Conservation (phyloP, 257 asterid species). For the Plectranthus barbatus region DNA sequence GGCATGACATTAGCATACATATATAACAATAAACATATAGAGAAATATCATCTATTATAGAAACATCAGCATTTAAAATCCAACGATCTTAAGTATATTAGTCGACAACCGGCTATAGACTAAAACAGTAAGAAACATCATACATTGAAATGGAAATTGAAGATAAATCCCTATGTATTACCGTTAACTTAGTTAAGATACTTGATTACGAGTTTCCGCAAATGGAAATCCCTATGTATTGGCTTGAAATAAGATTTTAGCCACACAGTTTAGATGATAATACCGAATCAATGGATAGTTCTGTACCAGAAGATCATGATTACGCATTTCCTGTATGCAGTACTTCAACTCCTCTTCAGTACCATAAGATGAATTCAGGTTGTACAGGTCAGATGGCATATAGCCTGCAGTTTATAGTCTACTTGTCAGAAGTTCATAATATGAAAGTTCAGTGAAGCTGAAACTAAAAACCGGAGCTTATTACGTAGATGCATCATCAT, state of each 20-base stretch:
- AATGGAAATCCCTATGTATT: not conserved
- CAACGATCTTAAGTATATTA: no score
- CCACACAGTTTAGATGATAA: not conserved
- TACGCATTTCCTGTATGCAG: slow-evolving; percentile 12
- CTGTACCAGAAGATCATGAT: slow-evolving; percentile 14
- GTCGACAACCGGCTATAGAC: no score
- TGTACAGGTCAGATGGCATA: slow-evolving; percentile 17
- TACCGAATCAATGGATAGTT: not conserved
- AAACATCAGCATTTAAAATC: not conserved
- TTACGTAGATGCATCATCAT: not conserved
- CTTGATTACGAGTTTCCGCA: not conserved
- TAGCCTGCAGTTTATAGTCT: not conserved
- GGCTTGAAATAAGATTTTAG: not conserved
- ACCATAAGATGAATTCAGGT: slow-evolving; percentile 11
- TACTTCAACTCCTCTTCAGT: slow-evolving; percentile 5
- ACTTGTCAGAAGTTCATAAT: not conserved
- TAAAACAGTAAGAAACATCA: not conserved
- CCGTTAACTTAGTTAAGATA: not conserved
- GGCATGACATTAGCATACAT: not conserved
- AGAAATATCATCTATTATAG: not conserved
- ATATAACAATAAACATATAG: not conserved
- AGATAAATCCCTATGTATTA: not conserved
- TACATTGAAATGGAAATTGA: not conserved
- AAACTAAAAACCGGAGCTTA: not conserved
- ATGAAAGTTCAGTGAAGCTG: not conserved